Conservation (phyloP, 2,329 filamentous ascomycete species). For the Xylariaceae sp. region DNA sequence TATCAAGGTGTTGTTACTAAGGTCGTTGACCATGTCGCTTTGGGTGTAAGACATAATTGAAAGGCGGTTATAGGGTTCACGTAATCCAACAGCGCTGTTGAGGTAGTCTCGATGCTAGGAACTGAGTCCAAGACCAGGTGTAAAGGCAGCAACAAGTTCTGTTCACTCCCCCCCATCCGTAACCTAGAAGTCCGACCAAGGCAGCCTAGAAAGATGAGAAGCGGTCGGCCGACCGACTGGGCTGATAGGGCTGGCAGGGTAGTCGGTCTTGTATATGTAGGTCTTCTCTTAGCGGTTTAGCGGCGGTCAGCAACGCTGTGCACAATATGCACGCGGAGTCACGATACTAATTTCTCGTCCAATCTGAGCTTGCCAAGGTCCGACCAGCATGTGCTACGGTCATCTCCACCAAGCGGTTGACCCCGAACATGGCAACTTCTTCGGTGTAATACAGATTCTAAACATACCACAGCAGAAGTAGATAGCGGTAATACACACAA, state of each 20-base stretch:
- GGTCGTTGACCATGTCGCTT: conserved; percentile 10
- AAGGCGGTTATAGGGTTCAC: not conserved
- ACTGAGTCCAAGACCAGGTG: not conserved
- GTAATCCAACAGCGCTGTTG: not conserved
- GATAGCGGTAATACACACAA: not conserved
- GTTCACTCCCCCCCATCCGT: conserved; percentile 1
- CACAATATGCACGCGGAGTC: not conserved
- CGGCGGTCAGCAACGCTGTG: conserved; percentile 11
- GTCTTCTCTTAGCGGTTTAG: conserved; percentile 18
- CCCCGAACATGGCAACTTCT: conserved; percentile 4
- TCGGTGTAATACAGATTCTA: not conserved
- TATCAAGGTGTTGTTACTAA: not conserved
- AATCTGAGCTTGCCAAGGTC: conserved; percentile 15
- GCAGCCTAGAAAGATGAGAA: conserved; percentile 5
- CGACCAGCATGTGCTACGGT: conserved; percentile 15
- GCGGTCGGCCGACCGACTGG: conserved; percentile 16
- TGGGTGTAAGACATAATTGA: conserved; percentile 2
- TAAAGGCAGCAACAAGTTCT: not conserved
- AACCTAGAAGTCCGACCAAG: not conserved
- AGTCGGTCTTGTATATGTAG: conserved; percentile 8
- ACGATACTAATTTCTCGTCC: conserved; percentile 9
- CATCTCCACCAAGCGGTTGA: conserved; percentile 5
- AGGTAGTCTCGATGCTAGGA: conserved; percentile 4
- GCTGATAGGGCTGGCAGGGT: conserved; percentile 25
- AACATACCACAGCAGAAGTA: not conserved